Conservation (phyloP, 345 rosid genomes). For the Erucastrum elatum region DNA sequence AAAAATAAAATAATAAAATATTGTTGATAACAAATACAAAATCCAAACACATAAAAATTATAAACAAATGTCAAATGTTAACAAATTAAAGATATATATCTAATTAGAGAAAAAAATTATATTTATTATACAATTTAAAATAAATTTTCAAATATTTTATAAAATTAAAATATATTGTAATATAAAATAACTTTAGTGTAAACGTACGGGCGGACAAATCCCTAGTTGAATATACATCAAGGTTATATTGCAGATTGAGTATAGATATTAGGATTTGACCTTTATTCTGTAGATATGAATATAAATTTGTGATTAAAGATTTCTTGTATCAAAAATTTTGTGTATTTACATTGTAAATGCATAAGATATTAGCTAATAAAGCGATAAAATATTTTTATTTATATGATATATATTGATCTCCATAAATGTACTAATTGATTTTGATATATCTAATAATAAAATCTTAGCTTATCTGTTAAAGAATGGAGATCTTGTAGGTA, state of each 20-base stretch:
- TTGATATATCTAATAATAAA: not conserved
- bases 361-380: not conserved
- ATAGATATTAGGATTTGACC: not conserved
- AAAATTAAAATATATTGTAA: too few relatives aligned
- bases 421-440: not conserved
- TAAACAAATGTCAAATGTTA: too few relatives aligned
- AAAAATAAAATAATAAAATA: too few relatives aligned
- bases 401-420: not conserved
- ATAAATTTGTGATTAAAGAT: not conserved
- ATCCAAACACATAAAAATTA: too few relatives aligned
- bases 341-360: not conserved
- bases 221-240: not conserved
- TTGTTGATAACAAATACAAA: too few relatives aligned
- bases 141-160: too few relatives aligned
- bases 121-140: too few relatives aligned
- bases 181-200: too few relatives aligned
- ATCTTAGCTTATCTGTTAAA: not conserved
- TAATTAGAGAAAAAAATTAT: too few relatives aligned
- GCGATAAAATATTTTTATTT: too few relatives aligned
- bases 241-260: not conserved
- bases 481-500: not conserved
- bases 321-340: not conserved
- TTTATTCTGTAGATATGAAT: not conserved
- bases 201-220: too few relatives aligned
- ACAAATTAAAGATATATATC: too few relatives aligned